phyloP scores from a whole-genome alignment of 2,329 filamentous ascomycete species.

The Pseudogymnoascus sp. region DNA sequence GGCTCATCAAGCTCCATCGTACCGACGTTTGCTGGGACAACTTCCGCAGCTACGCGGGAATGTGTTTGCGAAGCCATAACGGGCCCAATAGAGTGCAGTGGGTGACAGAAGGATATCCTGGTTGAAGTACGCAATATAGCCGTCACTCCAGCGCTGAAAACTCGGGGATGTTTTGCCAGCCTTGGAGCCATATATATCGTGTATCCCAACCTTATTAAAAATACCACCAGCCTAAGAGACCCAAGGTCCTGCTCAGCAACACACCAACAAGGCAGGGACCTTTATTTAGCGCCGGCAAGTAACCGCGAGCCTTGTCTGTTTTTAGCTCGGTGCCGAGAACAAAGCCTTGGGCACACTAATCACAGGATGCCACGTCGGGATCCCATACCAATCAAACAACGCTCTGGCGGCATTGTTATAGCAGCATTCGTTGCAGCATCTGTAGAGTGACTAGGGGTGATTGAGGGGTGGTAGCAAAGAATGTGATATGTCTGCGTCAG shows the following conservation, averaged over 20 bases:
- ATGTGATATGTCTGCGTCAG: not conserved
- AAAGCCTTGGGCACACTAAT: slow-evolving; percentile 23
- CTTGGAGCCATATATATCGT: not conserved
- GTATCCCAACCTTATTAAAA: not conserved
- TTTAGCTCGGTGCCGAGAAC: slow-evolving; percentile 31
- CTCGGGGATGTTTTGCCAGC: not conserved
- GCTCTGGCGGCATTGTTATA: not conserved
- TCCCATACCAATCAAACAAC: not conserved
- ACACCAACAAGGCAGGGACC: not conserved
- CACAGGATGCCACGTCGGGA: not conserved
- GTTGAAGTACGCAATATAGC: not conserved
- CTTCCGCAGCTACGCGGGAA: not conserved
- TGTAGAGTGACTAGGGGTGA: not conserved
- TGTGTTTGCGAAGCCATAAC: not conserved
- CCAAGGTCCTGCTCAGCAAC: not conserved
- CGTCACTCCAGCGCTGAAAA: not conserved
- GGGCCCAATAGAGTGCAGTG: not conserved
- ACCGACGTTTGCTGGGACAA: not conserved
- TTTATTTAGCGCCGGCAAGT: not conserved
- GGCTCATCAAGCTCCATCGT: not conserved
- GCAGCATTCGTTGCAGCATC: not conserved
- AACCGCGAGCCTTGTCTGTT: not conserved
- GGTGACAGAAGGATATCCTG: not conserved
- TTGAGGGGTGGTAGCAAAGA: not conserved
- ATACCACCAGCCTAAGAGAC: not conserved